Evolutionary conservation across 1,284 basidiomycete species (phyloP).

Genomic region (Ceratobasidium sp.): DNA sequence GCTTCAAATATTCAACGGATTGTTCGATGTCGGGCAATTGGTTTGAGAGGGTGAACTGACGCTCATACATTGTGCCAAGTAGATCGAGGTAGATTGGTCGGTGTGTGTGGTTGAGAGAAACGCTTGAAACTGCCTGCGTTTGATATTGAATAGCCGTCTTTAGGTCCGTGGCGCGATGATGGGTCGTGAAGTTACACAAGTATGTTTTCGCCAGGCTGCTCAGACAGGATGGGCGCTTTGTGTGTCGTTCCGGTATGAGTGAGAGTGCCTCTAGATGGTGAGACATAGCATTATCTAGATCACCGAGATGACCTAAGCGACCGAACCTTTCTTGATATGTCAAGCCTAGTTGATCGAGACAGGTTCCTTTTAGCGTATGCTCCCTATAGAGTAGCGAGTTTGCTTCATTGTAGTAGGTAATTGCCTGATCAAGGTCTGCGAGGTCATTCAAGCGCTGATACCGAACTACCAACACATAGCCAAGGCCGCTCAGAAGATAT

Average conservation of each 20-base stretch:
- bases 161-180: background rate
- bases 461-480: background rate
- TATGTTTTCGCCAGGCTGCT: background rate
- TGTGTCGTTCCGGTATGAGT: too few relatives aligned
- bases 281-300: too few relatives aligned
- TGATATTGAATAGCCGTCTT: conserved; percentile 2
- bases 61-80: background rate
- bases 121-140: background rate
- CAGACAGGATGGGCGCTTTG: too few relatives aligned
- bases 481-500: background rate
- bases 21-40: too few relatives aligned
- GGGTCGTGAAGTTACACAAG: background rate
- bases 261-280: too few relatives aligned
- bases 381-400: background rate
- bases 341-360: background rate
- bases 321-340: background rate
- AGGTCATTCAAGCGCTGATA: conserved; percentile 5
- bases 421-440: background rate
- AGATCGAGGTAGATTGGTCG: background rate
- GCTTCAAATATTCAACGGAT: too few relatives aligned
- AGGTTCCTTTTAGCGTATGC: background rate
- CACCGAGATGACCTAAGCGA: too few relatives aligned
- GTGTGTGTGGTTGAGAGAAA: too few relatives aligned
- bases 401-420: background rate
- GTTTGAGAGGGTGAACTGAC: background rate